Evolutionary conservation across 1,284 basidiomycete species (phyloP), one percentile per base, ranked within the genome.

Genomic region (Ustanciosporium gigantosporum): DNA sequence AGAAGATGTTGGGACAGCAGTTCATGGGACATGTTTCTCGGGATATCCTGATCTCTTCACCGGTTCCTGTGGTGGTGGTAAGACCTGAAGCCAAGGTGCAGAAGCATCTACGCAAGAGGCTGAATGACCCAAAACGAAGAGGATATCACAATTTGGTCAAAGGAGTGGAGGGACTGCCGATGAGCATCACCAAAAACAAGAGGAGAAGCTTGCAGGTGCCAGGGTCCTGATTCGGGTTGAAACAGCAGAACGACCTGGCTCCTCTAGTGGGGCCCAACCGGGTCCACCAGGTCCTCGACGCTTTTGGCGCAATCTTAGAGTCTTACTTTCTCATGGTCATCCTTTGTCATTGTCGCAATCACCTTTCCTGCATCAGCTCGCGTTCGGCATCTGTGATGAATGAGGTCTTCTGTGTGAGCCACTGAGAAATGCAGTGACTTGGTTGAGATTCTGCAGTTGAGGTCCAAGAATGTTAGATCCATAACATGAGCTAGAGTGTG

Each of bases 1-100:
- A 76, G 29, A 77, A 76, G 47, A 70, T 77, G 66, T 57, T 77
- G 5, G 73, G 73, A 5, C 60, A 74, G 27, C 59, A 68, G 31
- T 65, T 60, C 31, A 71, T 76, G 45, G 73, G 73, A 2, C 71
- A 71, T 25, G 49, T 68, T 17, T 70, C 66, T 44, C 58, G 69
- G 2, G 70, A 73, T 25, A 68, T 77, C 11, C 66, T 77, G 39
- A 66, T 62, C 16, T 55, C 69, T 23, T 72, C 66, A 13, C 75
- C 75, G 8, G 75, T 77, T n/a, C 75, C 75, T 0, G 75, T 77
- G 2, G 73, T 77, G 19, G 73, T 77, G 31, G 75, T 77, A 15
- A 49, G 73, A 11, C 75, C 75, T 3, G 72, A 75, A 41, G 73
- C 72, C 6, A 74, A 74, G 25, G 73, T 75, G 41, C 55, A 59